Percentiles rank a stretch among this genome's conserved stretches.
phyloP scores from a whole-genome alignment of 306 rosid species.

The Citrullus colocynthis region DNA sequence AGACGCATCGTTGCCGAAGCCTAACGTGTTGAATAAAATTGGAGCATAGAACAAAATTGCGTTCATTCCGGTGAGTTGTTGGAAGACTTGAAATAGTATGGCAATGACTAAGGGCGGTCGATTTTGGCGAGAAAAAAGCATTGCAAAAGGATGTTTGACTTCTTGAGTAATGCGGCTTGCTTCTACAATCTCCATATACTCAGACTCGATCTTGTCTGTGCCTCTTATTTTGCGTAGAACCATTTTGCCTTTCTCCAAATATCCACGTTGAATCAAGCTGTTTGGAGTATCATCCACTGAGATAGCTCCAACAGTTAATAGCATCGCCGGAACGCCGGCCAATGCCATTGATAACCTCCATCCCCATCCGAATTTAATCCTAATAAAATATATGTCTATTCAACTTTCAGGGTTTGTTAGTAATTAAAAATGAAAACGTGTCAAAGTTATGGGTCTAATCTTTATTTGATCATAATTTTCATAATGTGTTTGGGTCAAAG shows the following conservation, averaged over 20 bases:
- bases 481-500: too few species aligned
- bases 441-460: too few species aligned
- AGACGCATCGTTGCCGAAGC: background rate
- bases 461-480: too few species aligned
- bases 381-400: background rate
- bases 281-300: background rate
- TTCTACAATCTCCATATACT: background rate
- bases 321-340: background rate
- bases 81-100: background rate
- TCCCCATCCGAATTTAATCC: background rate
- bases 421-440: too few species aligned
- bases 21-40: background rate
- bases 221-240: background rate
- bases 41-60: background rate
- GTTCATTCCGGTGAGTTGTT: background rate
- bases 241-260: background rate
- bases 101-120: background rate
- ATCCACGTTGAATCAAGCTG: background rate
- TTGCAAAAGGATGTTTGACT: background rate
- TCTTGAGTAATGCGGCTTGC: background rate
- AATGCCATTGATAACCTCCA: background rate
- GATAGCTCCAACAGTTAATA: background rate
- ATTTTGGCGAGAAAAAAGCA: background rate
- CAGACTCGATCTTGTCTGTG: background rate
- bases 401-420: background rate